These are phyloP conservation scores for Fusarium zealandicum DNA, from an alignment of 2,329 filamentous ascomycete species.

Conservation along the genomic window DNA sequence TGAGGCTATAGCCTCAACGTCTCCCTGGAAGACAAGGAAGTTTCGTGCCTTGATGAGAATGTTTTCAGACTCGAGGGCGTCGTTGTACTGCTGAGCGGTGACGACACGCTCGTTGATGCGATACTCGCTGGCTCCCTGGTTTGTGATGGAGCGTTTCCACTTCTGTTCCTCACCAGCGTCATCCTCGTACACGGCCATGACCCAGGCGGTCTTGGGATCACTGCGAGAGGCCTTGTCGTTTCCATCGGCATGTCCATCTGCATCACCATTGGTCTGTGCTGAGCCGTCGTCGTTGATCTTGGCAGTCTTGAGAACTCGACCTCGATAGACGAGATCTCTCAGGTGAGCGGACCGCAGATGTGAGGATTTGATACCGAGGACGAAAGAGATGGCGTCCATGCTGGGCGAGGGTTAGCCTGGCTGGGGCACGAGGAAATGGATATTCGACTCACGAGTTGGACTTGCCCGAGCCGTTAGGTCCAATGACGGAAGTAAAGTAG, in stretches of 20 bases:
- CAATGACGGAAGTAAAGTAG: slow-evolving; percentile 99
- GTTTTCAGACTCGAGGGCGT: slow-evolving; percentile 88
- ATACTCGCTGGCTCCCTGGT: slow-evolving; percentile 88
- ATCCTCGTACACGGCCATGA: slow-evolving; percentile 99
- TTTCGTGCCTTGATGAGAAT: slow-evolving; percentile 98
- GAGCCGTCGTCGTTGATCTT: slow-evolving; percentile 92
- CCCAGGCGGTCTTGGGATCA: slow-evolving; percentile 95
- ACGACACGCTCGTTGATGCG: slow-evolving; percentile 94
- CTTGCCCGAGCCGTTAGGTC: slow-evolving; percentile 98
- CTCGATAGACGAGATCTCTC: slow-evolving; percentile 94
- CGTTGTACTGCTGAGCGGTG: slow-evolving; percentile 90
- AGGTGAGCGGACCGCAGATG: slow-evolving; percentile 93
- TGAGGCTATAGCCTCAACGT: too few species aligned
- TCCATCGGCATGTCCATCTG: slow-evolving; percentile 66
- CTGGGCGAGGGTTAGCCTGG: slow-evolving; percentile 52
- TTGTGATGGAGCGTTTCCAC: slow-evolving; percentile 96
- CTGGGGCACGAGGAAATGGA: not conserved
- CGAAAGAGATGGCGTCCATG: slow-evolving; percentile 99
- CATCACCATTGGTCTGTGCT: slow-evolving; percentile 67
- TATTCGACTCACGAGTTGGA: slow-evolving; percentile 82
- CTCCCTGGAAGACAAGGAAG: slow-evolving; percentile 97
- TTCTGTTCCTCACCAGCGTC: slow-evolving; percentile 93
- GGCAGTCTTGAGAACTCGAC: slow-evolving; percentile 88
- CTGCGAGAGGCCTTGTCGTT: slow-evolving; percentile 72
- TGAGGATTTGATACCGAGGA: slow-evolving; percentile 98